Evolutionary conservation across 345 rosid genomes (phyloP), one percentile per base, ranked within the genome.

Genomic region (Eucalyptus urophylla): DNA sequence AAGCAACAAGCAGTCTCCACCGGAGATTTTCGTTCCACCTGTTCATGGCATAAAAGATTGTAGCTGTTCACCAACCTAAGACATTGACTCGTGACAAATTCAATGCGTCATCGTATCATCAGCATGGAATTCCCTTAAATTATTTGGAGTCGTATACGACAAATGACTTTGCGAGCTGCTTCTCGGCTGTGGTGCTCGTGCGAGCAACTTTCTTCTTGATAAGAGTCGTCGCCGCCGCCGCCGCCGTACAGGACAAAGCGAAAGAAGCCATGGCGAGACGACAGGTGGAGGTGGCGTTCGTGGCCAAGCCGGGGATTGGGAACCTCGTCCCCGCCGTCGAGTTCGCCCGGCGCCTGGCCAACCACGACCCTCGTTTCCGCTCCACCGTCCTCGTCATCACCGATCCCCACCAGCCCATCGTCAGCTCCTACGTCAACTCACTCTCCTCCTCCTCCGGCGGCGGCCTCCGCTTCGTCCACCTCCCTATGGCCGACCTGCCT

Each of bases 331-430:
- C 90, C 4, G 31, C 87, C 14, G 87, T 90, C 80, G 87, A 92
- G 83, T 92, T 93, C 72, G 89, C 92, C n/a, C 72, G 31, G 31
- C 90, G 43, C 49, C 89, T 92, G 19, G 90, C 90, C 33, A 47
- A 47, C 80, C 92, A 50, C 24, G 62, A 90, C 87, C 87, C 83
- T 86, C 88, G 89, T 16, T 83, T 92, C 43, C 88, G 87, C 16
- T 90, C 92, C 49, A 90, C 90, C 86, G 3, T 90, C 80, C 89
- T 92, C 76, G 49, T 91, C 88, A 40, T 91, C 89, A 62, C 90
- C 83, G 15, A 86, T 1, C 62, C 83, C 16, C 49, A 90, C n/a
- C 67, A 89, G 11, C 88, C 93, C 45, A 29, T 89, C 76, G 87
- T 90, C 90, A 89, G 62, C 87, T 14, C 89, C 44, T 93, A 91